A percentile compares a stretch with the other conserved stretches of the same genome.
Evolutionary conservation across 2,329 filamentous ascomycete genomes (phyloP).

Genomic region (Dothideomycetidae sp.): DNA sequence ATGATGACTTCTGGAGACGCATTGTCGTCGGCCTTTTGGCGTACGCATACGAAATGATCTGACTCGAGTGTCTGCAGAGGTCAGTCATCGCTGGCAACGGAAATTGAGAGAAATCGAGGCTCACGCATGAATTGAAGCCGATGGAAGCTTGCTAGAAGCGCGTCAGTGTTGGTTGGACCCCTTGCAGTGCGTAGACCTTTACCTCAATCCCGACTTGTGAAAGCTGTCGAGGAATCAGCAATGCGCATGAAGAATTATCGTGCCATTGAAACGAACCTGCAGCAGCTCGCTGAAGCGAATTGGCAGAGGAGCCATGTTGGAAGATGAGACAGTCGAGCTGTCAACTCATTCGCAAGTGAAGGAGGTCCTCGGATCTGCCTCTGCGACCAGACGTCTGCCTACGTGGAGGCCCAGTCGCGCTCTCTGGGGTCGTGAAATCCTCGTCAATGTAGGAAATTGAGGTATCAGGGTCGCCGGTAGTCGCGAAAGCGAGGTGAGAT

Average conservation of each 20-base stretch:
- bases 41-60: constrained; percentile 88
- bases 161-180: constrained; percentile 7
- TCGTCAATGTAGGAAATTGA: too few species aligned
- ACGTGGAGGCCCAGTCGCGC: not conserved
- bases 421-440: too few species aligned
- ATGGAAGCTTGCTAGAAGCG: constrained; percentile 48
- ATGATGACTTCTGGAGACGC: constrained; percentile 90
- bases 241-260: constrained; percentile 26
- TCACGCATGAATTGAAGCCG: constrained; percentile 77
- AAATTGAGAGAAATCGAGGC: constrained; percentile 22
- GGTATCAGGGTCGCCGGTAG: too few species aligned
- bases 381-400: not conserved
- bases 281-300: constrained; percentile 90
- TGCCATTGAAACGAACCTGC: constrained; percentile 40
- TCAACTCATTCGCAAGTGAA: constrained; percentile 13
- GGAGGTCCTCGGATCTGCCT: constrained; percentile 1
- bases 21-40: constrained; percentile 78
- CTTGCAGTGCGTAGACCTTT: constrained; percentile 15
- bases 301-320: constrained; percentile 54
- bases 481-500: too few species aligned
- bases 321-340: constrained; percentile 3
- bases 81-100: constrained; percentile 15
- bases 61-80: constrained; percentile 78
- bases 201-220: constrained; percentile 35
- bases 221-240: constrained; percentile 23